phyloP scores from a whole-genome alignment of 169 alveolate genomes.

The Eimeria acervulina region DNA sequence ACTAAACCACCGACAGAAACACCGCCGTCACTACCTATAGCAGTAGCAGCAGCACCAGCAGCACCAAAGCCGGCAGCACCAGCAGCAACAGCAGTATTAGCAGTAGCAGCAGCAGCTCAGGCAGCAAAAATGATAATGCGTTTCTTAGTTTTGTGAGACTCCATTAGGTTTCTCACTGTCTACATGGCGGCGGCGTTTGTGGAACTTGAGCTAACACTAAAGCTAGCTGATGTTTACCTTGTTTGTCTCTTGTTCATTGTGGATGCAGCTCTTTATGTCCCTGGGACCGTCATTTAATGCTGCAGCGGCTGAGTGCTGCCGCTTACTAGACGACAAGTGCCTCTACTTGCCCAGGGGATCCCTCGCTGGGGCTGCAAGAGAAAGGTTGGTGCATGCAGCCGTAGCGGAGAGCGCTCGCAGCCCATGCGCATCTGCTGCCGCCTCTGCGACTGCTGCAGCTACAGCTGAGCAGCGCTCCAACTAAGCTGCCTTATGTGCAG shows the following conservation, averaged over 20 bases:
- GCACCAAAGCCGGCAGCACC: neutral
- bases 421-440: neutral
- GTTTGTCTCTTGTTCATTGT: neutral
- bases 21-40: neutral
- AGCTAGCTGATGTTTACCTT: neutral
- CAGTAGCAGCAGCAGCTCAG: neutral
- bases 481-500: neutral
- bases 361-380: slow-evolving; percentile 29
- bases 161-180: neutral
- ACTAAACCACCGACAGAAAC: neutral
- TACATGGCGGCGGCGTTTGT: neutral
- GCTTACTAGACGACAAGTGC: slow-evolving; percentile 68
- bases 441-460: neutral
- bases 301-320: slow-evolving; percentile 71
- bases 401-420: neutral
- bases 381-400: neutral
- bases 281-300: slow-evolving; percentile 77
- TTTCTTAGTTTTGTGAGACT: neutral
- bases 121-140: neutral
- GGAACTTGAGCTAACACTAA: no score
- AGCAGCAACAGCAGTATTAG: neutral
- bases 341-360: slow-evolving; percentile 76
- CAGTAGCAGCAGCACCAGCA: neutral
- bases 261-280: slow-evolving; percentile 63
- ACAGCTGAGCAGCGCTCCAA: slow-evolving; percentile 7